These are phyloP conservation scores for Phytophthora pini DNA, from an alignment of 352 stramenopile genomes.

Conservation along the genomic window DNA sequence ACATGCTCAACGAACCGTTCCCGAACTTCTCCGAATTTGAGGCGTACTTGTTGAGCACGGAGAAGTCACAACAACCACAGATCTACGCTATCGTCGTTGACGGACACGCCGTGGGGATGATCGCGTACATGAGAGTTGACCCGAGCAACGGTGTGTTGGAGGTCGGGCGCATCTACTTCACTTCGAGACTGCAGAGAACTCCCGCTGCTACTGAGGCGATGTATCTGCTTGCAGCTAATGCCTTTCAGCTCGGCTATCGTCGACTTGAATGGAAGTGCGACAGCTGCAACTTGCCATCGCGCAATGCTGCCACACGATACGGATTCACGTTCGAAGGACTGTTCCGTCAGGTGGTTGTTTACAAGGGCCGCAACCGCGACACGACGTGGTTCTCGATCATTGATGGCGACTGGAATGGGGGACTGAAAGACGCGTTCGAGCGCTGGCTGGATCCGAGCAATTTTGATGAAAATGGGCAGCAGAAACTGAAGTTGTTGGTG, in stretches of 20 bases:
- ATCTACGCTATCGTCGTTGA: conserved; percentile 27
- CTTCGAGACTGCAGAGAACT: conserved; percentile 13
- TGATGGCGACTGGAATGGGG: conserved; percentile 19
- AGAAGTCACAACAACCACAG: conserved; percentile 14
- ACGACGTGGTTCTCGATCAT: conserved; percentile 33
- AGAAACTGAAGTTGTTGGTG: conserved; percentile 28
- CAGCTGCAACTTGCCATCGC: conserved; percentile 22
- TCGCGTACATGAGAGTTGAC: conserved; percentile 22
- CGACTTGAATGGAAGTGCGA: conserved; percentile 31
- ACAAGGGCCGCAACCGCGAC: conserved; percentile 27
- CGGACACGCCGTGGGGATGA: conserved; percentile 14
- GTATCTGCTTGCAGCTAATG: conserved; percentile 22
- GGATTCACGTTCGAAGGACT: conserved; percentile 30
- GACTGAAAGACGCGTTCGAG: conserved; percentile 15
- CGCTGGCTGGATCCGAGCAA: conserved; percentile 24
- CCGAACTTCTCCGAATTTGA: conserved; percentile 16
- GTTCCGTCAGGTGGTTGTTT: conserved; percentile 22
- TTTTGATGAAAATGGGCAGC: conserved; percentile 21
- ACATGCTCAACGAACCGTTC: conserved; percentile 26
- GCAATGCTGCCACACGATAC: conserved; percentile 11
- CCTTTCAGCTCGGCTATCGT: conserved; percentile 28
- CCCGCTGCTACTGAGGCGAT: conserved; percentile 17
- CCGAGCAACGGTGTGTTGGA: conserved; percentile 17
- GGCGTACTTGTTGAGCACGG: conserved; percentile 8
- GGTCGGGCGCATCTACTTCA: conserved; percentile 23